Evolutionary conservation across 208 protist genomes (phyloP).

Genomic region (Acanthamoeba castellanii): DNA sequence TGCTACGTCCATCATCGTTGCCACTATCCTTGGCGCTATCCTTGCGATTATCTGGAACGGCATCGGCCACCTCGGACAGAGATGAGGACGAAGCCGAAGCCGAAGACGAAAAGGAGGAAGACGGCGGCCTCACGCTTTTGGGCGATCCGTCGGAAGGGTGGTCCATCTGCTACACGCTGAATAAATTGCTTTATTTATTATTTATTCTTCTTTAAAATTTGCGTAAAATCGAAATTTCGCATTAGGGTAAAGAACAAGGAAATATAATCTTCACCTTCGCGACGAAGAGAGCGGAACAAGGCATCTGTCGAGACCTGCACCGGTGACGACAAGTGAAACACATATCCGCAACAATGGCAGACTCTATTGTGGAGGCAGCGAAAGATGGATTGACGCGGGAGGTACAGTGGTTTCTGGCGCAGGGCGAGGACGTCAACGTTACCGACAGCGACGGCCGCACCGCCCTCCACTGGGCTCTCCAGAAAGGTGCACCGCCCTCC

Average conservation of each 20-base stretch:
- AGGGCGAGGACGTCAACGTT: conserved; percentile 66
- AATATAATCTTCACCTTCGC: too few relatives aligned
- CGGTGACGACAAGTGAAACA: neutral
- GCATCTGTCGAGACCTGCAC: too few relatives aligned
- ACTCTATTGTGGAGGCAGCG: conserved; percentile 60
- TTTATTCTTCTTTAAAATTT: too few relatives aligned
- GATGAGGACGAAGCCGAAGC: neutral
- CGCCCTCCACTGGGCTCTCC: conserved; percentile 34
- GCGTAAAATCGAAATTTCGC: too few relatives aligned
- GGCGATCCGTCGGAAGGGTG: neutral
- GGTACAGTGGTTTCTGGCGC: conserved; percentile 67
- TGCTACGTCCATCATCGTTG: neutral
- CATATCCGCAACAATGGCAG: neutral
- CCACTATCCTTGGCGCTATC: neutral
- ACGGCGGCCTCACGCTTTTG: neutral
- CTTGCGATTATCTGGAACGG: neutral
- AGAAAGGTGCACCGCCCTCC: neutral
- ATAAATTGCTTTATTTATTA: neutral
- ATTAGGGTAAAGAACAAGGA: too few relatives aligned
- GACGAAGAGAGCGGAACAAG: too few relatives aligned
- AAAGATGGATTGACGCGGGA: conserved; percentile 1
- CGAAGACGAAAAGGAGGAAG: neutral
- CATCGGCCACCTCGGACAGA: neutral
- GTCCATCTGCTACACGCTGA: neutral
- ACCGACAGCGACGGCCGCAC: conserved; percentile 39